A percentile compares a stretch with the other conserved stretches of the same genome.
phyloP scores from a whole-genome alignment of 176 grass and related monocot species.

The Juncus inflexus region DNA sequence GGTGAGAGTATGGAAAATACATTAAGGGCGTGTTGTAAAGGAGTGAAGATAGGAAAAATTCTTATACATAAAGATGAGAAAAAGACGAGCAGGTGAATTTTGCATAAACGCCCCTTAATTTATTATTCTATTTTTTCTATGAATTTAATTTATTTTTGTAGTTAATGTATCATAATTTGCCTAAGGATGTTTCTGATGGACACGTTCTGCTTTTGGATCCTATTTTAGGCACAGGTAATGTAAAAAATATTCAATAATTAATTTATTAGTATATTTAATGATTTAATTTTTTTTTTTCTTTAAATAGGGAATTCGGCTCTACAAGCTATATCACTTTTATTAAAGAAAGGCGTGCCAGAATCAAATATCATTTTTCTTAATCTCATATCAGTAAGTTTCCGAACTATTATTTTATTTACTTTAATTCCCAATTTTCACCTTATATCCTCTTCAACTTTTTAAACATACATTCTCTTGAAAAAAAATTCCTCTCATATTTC shows the following conservation, averaged over 20 bases:
- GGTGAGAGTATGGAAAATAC: constrained; percentile 93
- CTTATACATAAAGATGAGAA: constrained; percentile 75
- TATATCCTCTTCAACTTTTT: no score
- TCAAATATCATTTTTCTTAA: constrained; percentile 80
- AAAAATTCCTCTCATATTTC: no score
- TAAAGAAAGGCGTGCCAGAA: constrained; percentile 79
- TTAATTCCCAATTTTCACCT: no score
- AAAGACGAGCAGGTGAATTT: constrained; percentile 62
- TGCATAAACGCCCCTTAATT: not conserved
- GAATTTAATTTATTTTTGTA: constrained; percentile 32
- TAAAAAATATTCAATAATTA: not conserved
- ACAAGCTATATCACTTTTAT: no score
- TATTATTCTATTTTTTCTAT: constrained; percentile 6
- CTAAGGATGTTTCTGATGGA: constrained; percentile 67
- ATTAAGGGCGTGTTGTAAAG: constrained; percentile 72
- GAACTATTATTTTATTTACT: not conserved
- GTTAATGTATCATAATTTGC: constrained; percentile 87
- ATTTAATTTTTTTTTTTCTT: no score
- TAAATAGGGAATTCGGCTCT: no score
- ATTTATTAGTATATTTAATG: no score
- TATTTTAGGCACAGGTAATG: constrained; percentile 84
- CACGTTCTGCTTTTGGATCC: constrained; percentile 94
- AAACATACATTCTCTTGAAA: no score
- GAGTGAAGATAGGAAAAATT: constrained; percentile 87
- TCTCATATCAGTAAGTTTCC: constrained; percentile 67